Percentiles rank a stretch among this genome's conserved stretches.
Evolutionary conservation across 164 flowering plant genomes (phyloP).

Genomic region (Sextonia rubra): DNA sequence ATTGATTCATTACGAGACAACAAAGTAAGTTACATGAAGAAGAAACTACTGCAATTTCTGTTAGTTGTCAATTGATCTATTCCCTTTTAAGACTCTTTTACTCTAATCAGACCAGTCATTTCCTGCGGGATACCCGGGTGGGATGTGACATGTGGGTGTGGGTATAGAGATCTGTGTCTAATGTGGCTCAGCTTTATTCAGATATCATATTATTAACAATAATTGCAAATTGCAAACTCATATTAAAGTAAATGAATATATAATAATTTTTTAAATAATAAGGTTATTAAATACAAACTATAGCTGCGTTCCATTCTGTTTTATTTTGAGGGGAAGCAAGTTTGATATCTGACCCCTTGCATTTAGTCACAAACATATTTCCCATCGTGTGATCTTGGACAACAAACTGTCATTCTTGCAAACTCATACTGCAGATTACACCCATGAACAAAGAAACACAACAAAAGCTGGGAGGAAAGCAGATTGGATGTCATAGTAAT

Average conservation of each 20-base stretch:
- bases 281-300: background rate
- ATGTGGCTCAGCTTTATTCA: background rate
- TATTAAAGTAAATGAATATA: background rate
- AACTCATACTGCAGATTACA: conserved; percentile 21
- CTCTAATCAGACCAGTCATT: background rate
- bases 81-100: background rate
- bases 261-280: too few species aligned
- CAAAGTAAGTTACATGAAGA: conserved; percentile 32
- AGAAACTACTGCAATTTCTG: background rate
- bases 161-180: background rate
- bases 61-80: background rate
- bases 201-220: background rate
- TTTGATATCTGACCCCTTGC: background rate
- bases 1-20: conserved; percentile 31
- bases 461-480: conserved; percentile 25
- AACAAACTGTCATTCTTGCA: background rate
- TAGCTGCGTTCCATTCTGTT: background rate
- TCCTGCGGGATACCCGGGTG: too few species aligned
- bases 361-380: background rate
- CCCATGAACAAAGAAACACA: conserved; percentile 24
- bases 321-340: background rate
- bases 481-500: conserved; percentile 26
- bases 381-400: background rate
- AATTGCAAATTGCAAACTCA: too few species aligned
- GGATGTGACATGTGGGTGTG: background rate